These are phyloP conservation scores for Pseudognaphalium luteoalbum DNA, from an alignment of 129 eudicot species.

Conservation along the genomic window DNA sequence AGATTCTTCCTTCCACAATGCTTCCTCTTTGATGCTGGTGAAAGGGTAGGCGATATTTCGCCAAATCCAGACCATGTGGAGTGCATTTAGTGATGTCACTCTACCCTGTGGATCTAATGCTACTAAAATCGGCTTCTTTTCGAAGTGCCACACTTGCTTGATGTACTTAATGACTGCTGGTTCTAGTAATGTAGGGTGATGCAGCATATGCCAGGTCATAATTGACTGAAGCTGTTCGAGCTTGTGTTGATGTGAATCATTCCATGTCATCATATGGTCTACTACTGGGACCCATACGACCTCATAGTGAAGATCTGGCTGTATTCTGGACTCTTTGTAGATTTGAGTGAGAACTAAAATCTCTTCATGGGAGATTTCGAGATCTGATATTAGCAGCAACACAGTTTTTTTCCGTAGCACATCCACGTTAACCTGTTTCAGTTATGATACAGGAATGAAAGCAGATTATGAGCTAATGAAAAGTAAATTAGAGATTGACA, in stretches of 20 bases:
- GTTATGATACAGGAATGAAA: not conserved
- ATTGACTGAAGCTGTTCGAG: slow-evolving; percentile 58
- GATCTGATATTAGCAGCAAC: slow-evolving; percentile 74
- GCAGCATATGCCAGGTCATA: slow-evolving; percentile 85
- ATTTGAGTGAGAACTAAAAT: slow-evolving; percentile 54
- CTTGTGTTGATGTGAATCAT: slow-evolving; percentile 52
- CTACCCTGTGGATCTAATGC: slow-evolving; percentile 81
- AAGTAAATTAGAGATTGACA: slow-evolving; percentile 8
- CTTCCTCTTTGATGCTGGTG: slow-evolving; percentile 52
- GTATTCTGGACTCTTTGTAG: slow-evolving; percentile 63
- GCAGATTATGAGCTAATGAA: not conserved
- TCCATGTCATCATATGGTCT: slow-evolving; percentile 54
- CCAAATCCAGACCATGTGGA: slow-evolving; percentile 94
- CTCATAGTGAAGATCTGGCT: slow-evolving; percentile 55
- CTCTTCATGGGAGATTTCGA: slow-evolving; percentile 64
- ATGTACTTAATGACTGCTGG: slow-evolving; percentile 71
- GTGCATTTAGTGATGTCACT: slow-evolving; percentile 66
- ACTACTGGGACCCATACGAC: slow-evolving; percentile 83
- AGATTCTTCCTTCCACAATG: slow-evolving; percentile 68
- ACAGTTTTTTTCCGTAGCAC: slow-evolving; percentile 63
- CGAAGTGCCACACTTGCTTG: slow-evolving; percentile 72
- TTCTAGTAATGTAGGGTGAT: slow-evolving; percentile 69
- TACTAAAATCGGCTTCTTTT: slow-evolving; percentile 64
- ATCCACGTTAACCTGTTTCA: slow-evolving; percentile 66
- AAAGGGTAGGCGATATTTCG: slow-evolving; percentile 78